These are phyloP conservation scores for Populus pruinosa DNA, from an alignment of 345 rosid genomes.

Conservation along the genomic window DNA sequence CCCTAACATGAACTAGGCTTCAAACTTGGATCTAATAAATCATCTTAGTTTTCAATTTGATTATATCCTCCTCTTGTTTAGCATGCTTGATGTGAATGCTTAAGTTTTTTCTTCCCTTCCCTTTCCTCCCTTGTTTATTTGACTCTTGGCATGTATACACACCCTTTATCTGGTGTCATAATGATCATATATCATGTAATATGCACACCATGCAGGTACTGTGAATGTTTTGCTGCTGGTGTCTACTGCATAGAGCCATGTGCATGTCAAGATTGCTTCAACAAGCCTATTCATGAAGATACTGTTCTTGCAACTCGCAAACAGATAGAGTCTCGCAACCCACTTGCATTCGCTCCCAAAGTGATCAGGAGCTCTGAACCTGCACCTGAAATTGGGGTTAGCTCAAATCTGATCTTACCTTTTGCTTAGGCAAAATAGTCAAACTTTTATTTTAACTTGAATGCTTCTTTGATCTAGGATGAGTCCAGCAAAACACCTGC, in stretches of 20 bases:
- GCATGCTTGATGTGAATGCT: not conserved
- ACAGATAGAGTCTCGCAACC: conserved; percentile 95
- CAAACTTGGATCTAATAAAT: not conserved
- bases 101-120: not conserved
- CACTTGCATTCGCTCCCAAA: conserved; percentile 99
- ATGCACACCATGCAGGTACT: conserved; percentile 57
- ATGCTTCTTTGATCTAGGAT: conserved; percentile 42
- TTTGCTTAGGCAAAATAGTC: conserved; percentile 1
- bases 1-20: not conserved
- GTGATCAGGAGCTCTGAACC: conserved; percentile 66
- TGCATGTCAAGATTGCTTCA: conserved; percentile 89
- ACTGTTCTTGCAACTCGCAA: conserved; percentile 89
- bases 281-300: conserved; percentile 90
- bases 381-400: conserved; percentile 58
- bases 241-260: conserved; percentile 93
- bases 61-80: not conserved
- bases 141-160: not conserved
- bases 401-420: not conserved
- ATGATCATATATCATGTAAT: not conserved
- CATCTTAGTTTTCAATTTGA: not conserved
- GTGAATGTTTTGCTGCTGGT: conserved; percentile 99
- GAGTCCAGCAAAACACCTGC: conserved; percentile 83
- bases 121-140: not conserved
- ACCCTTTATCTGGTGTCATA: not conserved
- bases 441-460: conserved; percentile 11